phyloP scores from a whole-genome alignment of 2,329 filamentous ascomycete genomes.

The Claviceps arundinis region DNA sequence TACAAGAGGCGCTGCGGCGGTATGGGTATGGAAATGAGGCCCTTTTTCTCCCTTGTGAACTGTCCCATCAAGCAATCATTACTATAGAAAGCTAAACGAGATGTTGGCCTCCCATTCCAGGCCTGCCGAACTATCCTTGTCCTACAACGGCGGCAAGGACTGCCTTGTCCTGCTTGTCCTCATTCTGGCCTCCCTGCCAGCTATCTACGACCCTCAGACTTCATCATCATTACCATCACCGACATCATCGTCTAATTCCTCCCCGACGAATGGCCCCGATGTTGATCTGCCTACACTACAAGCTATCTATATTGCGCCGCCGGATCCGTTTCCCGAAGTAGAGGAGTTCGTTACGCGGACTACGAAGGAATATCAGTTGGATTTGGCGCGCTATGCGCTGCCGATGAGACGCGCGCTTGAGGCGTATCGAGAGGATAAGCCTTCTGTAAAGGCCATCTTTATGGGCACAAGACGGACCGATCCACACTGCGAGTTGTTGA shows the following conservation, averaged over 20 bases:
- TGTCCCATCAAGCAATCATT: not conserved
- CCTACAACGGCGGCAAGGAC: constrained; percentile 97
- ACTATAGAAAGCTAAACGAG: too few species aligned
- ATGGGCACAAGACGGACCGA: constrained; percentile 72
- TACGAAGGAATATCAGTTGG: constrained; percentile 56
- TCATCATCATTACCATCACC: constrained; percentile 5
- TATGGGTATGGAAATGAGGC: constrained; percentile 51
- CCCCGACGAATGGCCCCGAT: constrained; percentile 3
- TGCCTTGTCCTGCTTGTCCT: constrained; percentile 85
- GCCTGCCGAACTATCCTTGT: constrained; percentile 67
- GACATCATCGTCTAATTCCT: not conserved
- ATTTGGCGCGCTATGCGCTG: constrained; percentile 59
- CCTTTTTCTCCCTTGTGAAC: not conserved
- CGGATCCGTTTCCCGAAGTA: constrained; percentile 73
- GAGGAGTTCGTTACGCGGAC: constrained; percentile 68
- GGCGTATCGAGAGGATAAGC: constrained; percentile 55
- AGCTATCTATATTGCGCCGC: constrained; percentile 78
- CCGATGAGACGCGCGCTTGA: constrained; percentile 74
- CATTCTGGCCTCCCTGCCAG: constrained; percentile 54
- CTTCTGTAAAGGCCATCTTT: constrained; percentile 46
- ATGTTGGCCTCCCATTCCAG: constrained; percentile 26
- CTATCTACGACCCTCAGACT: constrained; percentile 14
- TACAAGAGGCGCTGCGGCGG: constrained; percentile 58
- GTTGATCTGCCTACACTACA: constrained; percentile 29
- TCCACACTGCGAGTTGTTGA: constrained; percentile 69